A percentile compares a stretch with the other conserved stretches of the same genome.
Evolutionary conservation across 108 stramenopile genomes (phyloP).

Genomic region (Discostella pseudostelligera): DNA sequence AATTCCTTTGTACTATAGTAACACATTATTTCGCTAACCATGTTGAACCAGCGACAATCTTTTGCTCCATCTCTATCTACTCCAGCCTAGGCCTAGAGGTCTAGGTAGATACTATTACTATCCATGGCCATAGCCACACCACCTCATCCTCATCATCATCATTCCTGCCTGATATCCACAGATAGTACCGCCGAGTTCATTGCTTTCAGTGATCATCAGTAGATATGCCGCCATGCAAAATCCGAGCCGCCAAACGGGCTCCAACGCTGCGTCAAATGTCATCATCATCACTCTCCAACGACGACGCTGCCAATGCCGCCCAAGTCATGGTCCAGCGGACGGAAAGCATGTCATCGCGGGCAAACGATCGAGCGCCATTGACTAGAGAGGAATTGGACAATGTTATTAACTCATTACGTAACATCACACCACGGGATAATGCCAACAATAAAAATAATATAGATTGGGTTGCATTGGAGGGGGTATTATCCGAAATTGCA

Average conservation of each 20-base stretch:
- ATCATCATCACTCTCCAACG: conserved; percentile 4
- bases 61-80: too few relatives aligned
- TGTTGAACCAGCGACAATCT: too few relatives aligned
- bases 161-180: too few relatives aligned
- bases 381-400: conserved; percentile 52
- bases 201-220: background rate
- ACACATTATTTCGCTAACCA: too few relatives aligned
- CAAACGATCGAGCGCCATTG: conserved; percentile 43
- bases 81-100: too few relatives aligned
- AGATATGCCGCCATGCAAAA: conserved; percentile 26
- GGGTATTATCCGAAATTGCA: conserved; percentile 51
- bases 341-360: conserved; percentile 32
- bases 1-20: too few relatives aligned
- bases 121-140: too few relatives aligned
- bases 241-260: conserved; percentile 11
- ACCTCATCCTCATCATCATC: too few relatives aligned
- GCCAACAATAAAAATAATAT: conserved; percentile 12
- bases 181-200: background rate
- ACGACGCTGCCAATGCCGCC: conserved; percentile 6
- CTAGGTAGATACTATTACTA: too few relatives aligned
- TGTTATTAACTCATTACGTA: conserved; percentile 41
- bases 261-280: conserved; percentile 20
- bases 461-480: conserved; percentile 43
- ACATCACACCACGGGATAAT: conserved; percentile 29
- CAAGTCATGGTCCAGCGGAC: conserved; percentile 33